Base-by-base conservation (phyloP, 2,329 filamentous ascomycete genomes). In the Juglanconis oblonga region DNA sequence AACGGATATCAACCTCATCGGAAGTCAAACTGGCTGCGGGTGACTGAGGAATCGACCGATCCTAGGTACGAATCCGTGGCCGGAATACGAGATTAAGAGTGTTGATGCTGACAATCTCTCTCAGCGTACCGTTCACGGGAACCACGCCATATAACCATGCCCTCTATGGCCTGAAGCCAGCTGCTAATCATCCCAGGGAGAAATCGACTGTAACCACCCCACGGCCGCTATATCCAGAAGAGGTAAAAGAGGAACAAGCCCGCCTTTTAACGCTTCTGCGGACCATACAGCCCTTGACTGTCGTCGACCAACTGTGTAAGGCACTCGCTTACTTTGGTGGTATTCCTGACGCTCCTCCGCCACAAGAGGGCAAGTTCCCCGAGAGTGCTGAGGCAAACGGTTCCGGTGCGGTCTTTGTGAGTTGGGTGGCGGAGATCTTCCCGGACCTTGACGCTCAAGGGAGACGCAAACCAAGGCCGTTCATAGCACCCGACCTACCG, bases 391-490 rank as follows among this genome's bases (percentile, higher is more conserved):
- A 79, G 51, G 77, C 77, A 11, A 86, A 87, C 67, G 85, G 85
- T 3, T 73, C 80, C 1, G 86, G 85, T 1, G 78, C 79, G 24
- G 72, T 84, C 10, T 84, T 88, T 61, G 77, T 88, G 35, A 81
- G 82, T 24, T 88, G 85, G 85, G 72, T 87, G 49, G 76, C 83
- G 11, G 85, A 88, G 67, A 85, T 88, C 57, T 88, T 88, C 62
- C 85, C 85, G 17, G 76, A 73, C 40, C 70, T 72, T 7, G 62
- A 64, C 40, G 54, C 61, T 38, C 58, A 61, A 40, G 59, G 59
- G 29, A 59, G 55, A 14, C 59, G 49, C 29, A 62, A 59, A 72
- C 70, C 14, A 55, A 66, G 62, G 57, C 35, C 66, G 57, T 42
- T 54, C 47, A 33, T 61, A 49, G 40, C 64, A 64, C 31, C 45